phyloP scores from a whole-genome alignment of 768 basidiomycete genomes.

The Phlegmacium glaucopus region DNA sequence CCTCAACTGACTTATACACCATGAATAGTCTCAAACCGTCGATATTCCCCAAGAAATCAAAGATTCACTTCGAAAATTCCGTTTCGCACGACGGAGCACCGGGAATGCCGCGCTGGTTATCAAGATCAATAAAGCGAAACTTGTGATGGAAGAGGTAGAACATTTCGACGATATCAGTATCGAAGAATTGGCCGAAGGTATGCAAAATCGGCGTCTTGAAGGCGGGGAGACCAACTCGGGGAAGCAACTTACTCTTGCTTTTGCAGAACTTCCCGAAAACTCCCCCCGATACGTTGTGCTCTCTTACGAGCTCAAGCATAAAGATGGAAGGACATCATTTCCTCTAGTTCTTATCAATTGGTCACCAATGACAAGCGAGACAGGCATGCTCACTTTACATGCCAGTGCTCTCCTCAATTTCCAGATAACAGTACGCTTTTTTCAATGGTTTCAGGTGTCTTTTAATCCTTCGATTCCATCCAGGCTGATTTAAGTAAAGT shows the following conservation, averaged over 20 bases:
- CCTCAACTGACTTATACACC: no score
- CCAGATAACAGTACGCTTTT: constrained; percentile 61
- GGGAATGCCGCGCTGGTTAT: constrained; percentile 80
- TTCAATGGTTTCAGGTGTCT: not conserved
- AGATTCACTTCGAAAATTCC: constrained; percentile 79
- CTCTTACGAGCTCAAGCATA: constrained; percentile 77
- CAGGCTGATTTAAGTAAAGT: constrained; percentile 79
- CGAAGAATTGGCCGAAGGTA: constrained; percentile 87
- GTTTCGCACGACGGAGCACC: constrained; percentile 63
- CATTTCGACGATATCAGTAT: constrained; percentile 73
- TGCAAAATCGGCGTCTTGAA: not conserved
- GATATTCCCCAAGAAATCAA: constrained; percentile 82
- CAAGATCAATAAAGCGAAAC: constrained; percentile 84
- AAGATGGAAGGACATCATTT: constrained; percentile 80
- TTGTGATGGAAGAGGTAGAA: constrained; percentile 82
- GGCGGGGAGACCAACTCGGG: not conserved
- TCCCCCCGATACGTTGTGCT: constrained; percentile 83
- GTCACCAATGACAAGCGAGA: constrained; percentile 78
- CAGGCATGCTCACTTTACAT: constrained; percentile 72
- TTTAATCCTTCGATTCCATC: not conserved
- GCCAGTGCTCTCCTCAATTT: constrained; percentile 81
- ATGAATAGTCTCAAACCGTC: constrained; percentile 63
- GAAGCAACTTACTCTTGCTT: not conserved
- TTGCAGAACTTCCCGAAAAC: constrained; percentile 80
- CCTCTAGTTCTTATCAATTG: constrained; percentile 89